Conservation (phyloP, 1,284 basidiomycete species). For the Microbotryomycetes sp. region DNA sequence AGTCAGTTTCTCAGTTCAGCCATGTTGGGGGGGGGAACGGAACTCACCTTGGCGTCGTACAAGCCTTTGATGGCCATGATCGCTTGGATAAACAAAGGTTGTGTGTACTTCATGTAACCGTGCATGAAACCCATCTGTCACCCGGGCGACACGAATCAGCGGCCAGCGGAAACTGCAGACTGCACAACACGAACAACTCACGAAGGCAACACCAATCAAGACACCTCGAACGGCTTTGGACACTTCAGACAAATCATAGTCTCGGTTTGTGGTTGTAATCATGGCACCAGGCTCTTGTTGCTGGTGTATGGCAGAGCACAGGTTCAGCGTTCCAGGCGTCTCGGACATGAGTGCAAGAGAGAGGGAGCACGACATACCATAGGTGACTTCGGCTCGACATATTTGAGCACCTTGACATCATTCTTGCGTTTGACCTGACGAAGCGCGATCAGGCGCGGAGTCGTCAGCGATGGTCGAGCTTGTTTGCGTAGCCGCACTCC, state of each 20-base stretch:
- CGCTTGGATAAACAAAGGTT: conserved; percentile 83
- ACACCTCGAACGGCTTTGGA: conserved; percentile 67
- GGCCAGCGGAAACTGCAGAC: background rate
- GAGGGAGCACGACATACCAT: conserved; percentile 14
- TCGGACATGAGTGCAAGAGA: background rate
- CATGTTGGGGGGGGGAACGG: no score
- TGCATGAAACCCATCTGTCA: conserved; percentile 59
- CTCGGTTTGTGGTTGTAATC: conserved; percentile 83
- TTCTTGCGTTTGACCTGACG: conserved; percentile 84
- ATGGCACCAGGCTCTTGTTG: conserved; percentile 67
- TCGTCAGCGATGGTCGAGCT: no score
- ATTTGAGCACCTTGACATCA: conserved; percentile 91
- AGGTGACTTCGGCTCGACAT: conserved; percentile 52
- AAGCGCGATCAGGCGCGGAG: background rate
- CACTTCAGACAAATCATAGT: conserved; percentile 84
- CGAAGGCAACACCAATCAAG: conserved; percentile 43
- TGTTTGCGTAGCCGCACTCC: no score
- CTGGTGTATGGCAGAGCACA: conserved; percentile 44
- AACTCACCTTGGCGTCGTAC: conserved; percentile 67
- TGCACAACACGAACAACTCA: conserved; percentile 18
- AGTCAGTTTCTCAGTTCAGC: no score
- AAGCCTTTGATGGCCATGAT: conserved; percentile 82
- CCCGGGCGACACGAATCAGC: background rate
- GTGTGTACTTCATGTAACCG: conserved; percentile 77
- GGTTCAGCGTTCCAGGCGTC: background rate